Base-by-base conservation (phyloP, 176 grass and related monocot species). In the Triticum monococcum region DNA sequence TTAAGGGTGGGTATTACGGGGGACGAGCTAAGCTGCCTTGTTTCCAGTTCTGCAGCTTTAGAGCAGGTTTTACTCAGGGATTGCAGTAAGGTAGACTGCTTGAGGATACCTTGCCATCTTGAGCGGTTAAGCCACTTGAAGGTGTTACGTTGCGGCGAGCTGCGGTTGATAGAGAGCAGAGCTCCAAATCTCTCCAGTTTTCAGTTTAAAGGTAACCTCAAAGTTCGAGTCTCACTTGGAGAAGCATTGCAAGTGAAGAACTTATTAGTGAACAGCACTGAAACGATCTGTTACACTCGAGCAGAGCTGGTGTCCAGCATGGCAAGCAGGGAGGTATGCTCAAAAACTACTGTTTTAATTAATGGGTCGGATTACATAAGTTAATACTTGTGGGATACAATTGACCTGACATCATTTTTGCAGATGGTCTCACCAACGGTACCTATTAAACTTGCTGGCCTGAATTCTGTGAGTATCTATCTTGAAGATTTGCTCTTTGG, bases 41-140 rank as follows among this genome's bases (percentile, higher is more conserved):
- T 75, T 48, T 75, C 72, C 23, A 75, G 23, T 28, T 48, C 72
- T 28, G 13, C 41, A 48, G 72, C 72, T 48, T 75, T 75, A 18
- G 41, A 75, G 23, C 12, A 40, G 11, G 20, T 75, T 75, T 75
- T 40, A 28, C 72, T 75, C 1, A 46, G 25, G 40, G 25, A 9
- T 28, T 75, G 72, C 40, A 48, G 5, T 13, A 75, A 48, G 23
- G 12, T 75, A 74, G 26, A 24, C 72, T 48, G 23, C 72, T 28
- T 75, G 23, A 75, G 43, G 72, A 75, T 75, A 75, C 72, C 72
- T 48, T 75, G 72, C 23, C 72, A 75, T 75, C 72, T 75, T 48
- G n/a, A 48, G 41, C 72, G 3, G 5, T 12, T 75, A 75, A 75
- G 40, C 6, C 41, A 75, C 23, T 7, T 75, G 40, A 14, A 75